Evolutionary conservation across 2,329 filamentous ascomycete genomes (phyloP), one percentile per base, ranked within the genome.

Genomic region (Nemania sp.): DNA sequence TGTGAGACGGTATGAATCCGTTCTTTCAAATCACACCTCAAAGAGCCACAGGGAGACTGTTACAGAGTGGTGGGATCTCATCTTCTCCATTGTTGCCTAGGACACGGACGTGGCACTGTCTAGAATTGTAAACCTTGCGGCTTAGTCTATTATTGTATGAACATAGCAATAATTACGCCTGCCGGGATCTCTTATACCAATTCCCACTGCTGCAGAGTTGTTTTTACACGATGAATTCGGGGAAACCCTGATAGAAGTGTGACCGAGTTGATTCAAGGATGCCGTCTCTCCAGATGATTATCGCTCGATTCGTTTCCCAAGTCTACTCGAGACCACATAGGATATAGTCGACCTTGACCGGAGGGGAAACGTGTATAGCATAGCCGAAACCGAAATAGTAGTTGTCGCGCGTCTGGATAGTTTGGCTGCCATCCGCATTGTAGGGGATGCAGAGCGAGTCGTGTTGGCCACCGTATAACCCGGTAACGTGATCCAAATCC

Each of bases 271-370:
- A 41, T 41, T 26, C 20, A 40, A 49, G 26, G 24, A 45, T 17
- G 26, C 24, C 24, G 30, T 45, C 42, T 45, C 42, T 45, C 42
- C 26, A 31, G 26, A 33, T n/a, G n/a, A n/a, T n/a, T 45, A 34
- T 45, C 42, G 44, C 44, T 47, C 30, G 44, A 37, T 47, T 23
- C 28, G 44, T 37, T 47, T 31, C 44, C 33, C 20, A 37, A 48
- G 30, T 49, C 24, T 49, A 49, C 46, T 49, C 46, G 14, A 40
- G 46, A 41, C 46, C 46, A 49, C 46, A 49, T 14, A 31, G 22
- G 46, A 49, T 49, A 30, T 40, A 30, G 19, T 40, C 46, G 34
- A 40, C 22, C 36, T 49, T 40, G 46, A 49, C 34, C 5, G 34
- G 34, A 15, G 34, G 34, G 22, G 23, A 41, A 34, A 41, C 22